Conservation (phyloP, 2,329 filamentous ascomycete genomes). For the Colletotrichum noveboracense region DNA sequence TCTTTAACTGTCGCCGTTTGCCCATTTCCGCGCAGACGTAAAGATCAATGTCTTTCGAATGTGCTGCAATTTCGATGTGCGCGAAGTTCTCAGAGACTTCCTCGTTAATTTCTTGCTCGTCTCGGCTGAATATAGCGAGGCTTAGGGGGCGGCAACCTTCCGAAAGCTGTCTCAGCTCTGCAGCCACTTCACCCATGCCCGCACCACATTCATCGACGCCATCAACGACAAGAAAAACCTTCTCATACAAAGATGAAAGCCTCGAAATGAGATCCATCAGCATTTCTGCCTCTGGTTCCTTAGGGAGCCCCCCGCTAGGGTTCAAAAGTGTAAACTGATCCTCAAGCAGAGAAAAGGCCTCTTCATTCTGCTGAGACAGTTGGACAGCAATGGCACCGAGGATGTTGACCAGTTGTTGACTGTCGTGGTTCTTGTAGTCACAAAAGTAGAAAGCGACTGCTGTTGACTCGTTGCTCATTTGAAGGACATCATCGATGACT, state of each 20-base stretch:
- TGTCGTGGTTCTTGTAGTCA: background rate
- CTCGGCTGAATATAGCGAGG: background rate
- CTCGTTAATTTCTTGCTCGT: background rate
- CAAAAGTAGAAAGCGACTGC: background rate
- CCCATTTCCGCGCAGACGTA: background rate
- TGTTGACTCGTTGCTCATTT: background rate
- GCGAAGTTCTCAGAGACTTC: background rate
- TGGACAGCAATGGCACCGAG: background rate
- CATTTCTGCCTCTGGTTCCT: background rate
- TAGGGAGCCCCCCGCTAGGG: background rate
- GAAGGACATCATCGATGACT: background rate
- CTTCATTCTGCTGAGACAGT: background rate
- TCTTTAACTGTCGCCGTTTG: background rate
- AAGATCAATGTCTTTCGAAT: background rate
- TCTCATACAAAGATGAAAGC: background rate
- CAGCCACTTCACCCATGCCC: background rate
- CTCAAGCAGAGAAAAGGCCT: background rate
- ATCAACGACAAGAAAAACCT: background rate
- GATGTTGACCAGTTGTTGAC: background rate
- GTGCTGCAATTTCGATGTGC: background rate
- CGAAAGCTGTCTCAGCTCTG: background rate
- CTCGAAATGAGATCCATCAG: fast-evolving
- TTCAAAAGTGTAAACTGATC: background rate
- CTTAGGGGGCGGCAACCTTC: fast-evolving
- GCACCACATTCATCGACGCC: background rate